Evolutionary conservation across 2,329 filamentous ascomycete species (phyloP).

Genomic region (Fusarium chlamydosporum): DNA sequence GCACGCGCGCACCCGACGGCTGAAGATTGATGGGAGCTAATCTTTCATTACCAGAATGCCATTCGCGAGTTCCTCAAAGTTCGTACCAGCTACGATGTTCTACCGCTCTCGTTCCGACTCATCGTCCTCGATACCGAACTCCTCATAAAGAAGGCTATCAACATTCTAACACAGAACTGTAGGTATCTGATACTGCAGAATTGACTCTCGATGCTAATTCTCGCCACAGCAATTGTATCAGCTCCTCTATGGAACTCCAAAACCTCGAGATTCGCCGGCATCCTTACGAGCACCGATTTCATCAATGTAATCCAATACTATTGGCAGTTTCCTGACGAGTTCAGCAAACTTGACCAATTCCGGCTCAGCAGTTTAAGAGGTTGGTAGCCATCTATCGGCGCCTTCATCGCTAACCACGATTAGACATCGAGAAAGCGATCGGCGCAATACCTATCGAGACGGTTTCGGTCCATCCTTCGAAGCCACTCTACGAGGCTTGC

Average conservation of each 20-base stretch:
- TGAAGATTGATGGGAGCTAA: conserved; percentile 32
- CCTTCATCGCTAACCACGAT: conserved; percentile 38
- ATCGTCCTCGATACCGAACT: conserved; percentile 96
- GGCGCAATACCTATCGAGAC: conserved; percentile 93
- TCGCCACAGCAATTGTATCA: conserved; percentile 86
- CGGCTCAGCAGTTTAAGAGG: conserved; percentile 91
- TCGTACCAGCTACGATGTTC: conserved; percentile 96
- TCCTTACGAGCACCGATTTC: conserved; percentile 96
- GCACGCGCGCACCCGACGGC: conserved; percentile 26
- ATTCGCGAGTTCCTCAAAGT: conserved; percentile 97
- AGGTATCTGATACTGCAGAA: conserved; percentile 45
- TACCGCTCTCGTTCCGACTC: conserved; percentile 94
- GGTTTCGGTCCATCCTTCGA: conserved; percentile 92
- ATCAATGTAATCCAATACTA: conserved; percentile 99
- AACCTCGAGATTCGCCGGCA: conserved; percentile 90
- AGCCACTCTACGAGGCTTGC: conserved; percentile 94
- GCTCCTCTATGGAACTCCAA: conserved; percentile 97
- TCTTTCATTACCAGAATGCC: conserved; percentile 72
- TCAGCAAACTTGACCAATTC: conserved; percentile 93
- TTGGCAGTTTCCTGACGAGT: conserved; percentile 93
- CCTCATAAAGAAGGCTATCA: conserved; percentile 96
- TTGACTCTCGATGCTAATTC: conserved; percentile 35
- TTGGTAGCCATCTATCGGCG: conserved; percentile 56
- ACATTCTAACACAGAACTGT: conserved; percentile 97
- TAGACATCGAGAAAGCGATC: conserved; percentile 96